Base-by-base conservation (phyloP, 352 stramenopile species). In the Globisporangium nodosum region DNA sequence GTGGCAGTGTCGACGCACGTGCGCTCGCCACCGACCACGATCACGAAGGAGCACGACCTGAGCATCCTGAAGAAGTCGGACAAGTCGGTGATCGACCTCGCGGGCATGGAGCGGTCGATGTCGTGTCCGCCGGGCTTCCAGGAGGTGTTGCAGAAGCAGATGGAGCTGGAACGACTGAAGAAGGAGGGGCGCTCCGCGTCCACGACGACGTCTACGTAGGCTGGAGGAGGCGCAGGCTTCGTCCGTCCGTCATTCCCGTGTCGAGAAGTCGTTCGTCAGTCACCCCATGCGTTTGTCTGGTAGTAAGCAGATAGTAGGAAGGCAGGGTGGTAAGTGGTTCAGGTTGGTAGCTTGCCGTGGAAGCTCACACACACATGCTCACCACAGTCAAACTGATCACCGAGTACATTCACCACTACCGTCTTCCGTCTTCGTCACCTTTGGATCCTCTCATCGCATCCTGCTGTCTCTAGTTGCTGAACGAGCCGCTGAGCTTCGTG, bases 41-140 rank as follows among this genome's bases (percentile, higher is more conserved):
- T 94, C 64, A 92, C 81, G 3, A 80, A 83, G 58, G 76, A 87
- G 40, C 79, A 90, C 53, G 84, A 94, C 61, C 61, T 92, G 51
- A 92, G 80, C 66, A 90, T 92, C 53, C 59, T 94, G 47, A 74
- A 71, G 33, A 85, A 84, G 46, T 89, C 81, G 3, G 76, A 85
- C 58, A 86, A 88, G 59, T 91, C 81, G 45, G 77, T 91, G 39
- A 66, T 70, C 18, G 76, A 88, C 27, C 71, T 91, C 50, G 78
- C 78, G 8, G 68, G 69, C 3, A 58, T 88, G 24, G 81, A 91
- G 58, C 78, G 78, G 45, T 91, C 81, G 27, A 91, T 91, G 81
- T 87, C 78, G 46, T 88, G 77, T 54, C 81, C 81, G 16, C 78
- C 81, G 20, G 81, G 81, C 16, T 89, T 88, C 39, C 61, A 88